Percentiles rank a stretch among this genome's conserved stretches.
Conservation (phyloP, 1,284 basidiomycete species). For the Sporisorium scitamineum region DNA sequence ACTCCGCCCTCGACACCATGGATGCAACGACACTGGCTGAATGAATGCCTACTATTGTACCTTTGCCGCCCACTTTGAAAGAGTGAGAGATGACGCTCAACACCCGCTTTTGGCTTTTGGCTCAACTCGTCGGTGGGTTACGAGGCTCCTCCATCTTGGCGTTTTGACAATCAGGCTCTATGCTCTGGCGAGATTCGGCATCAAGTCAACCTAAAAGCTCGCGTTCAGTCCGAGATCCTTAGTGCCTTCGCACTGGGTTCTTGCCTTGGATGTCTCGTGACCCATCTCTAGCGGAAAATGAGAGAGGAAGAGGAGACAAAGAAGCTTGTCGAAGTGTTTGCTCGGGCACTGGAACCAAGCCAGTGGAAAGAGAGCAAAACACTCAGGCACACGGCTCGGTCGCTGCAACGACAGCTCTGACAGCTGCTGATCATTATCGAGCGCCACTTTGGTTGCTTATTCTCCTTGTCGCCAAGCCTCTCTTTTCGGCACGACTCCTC, state of each 20-base stretch:
- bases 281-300: no score
- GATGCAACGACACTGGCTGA: background rate
- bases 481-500: background rate
- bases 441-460: constrained; percentile 3
- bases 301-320: no score
- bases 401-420: background rate
- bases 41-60: no score
- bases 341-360: no score
- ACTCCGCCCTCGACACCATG: background rate
- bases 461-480: constrained; percentile 1
- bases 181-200: background rate
- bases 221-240: background rate
- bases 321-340: no score
- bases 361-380: background rate
- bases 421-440: background rate
- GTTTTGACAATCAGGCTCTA: background rate
- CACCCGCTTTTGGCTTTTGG: background rate
- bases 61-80: background rate
- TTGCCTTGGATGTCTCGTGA: background rate
- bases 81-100: background rate
- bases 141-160: background rate
- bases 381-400: constrained; percentile 2
- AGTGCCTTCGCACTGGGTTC: background rate
- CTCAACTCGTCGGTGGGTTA: background rate
- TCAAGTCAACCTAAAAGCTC: no score